Conservation (phyloP, 108 stramenopile species). For the Nitzschia inconspicua region DNA sequence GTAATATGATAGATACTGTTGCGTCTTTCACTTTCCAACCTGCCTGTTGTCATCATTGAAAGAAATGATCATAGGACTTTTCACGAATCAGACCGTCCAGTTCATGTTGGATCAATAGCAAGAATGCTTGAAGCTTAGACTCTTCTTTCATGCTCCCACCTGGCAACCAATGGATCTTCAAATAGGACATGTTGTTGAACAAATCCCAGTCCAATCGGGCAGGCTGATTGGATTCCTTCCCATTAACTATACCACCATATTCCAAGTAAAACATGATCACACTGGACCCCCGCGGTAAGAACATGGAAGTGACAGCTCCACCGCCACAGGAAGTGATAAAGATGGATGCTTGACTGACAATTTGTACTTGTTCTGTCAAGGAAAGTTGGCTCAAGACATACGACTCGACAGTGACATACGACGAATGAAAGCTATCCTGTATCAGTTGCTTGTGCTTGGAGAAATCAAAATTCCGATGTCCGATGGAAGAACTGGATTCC, state of each 20-base stretch:
- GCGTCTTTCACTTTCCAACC: too few species aligned
- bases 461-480: constrained; percentile 32
- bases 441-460: constrained; percentile 25
- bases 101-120: constrained; percentile 44
- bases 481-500: constrained; percentile 29
- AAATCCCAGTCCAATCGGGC: constrained; percentile 59
- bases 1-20: too few species aligned
- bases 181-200: constrained; percentile 42
- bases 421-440: constrained; percentile 17
- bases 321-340: constrained; percentile 51
- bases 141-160: constrained; percentile 22
- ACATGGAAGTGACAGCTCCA: constrained; percentile 53
- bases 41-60: too few species aligned
- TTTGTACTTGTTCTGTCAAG: constrained; percentile 38
- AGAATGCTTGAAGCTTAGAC: constrained; percentile 22
- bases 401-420: constrained; percentile 26
- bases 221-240: constrained; percentile 17
- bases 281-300: constrained; percentile 40
- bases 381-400: constrained; percentile 40
- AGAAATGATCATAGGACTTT: constrained; percentile 32
- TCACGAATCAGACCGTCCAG: constrained; percentile 32
- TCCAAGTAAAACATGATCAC: constrained; percentile 43
- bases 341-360: constrained; percentile 38
- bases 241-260: constrained; percentile 29
- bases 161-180: constrained; percentile 58